Evolutionary conservation across 768 basidiomycete species (phyloP), one percentile per base, ranked within the genome.

Genomic region (Amylocystis lapponica): DNA sequence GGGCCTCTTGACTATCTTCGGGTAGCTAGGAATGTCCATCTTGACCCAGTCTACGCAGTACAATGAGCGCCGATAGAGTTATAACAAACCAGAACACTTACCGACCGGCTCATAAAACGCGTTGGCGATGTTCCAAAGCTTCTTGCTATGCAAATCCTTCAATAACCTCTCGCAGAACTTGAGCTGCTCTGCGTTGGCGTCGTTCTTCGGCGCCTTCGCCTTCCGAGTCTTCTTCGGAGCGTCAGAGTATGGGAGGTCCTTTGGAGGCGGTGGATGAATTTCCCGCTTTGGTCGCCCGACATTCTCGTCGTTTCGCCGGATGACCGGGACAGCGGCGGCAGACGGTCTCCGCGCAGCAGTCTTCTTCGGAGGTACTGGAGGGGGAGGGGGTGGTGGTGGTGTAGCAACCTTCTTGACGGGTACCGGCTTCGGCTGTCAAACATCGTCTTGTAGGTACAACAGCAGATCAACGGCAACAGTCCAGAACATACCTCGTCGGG

Each of bases 101-200:
- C 91, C 91, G 53, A 99, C 93, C 46, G 96, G 93, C 60, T 90
- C 86, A 53, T 94, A 86, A 68, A 99, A 99, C 4, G 90, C 88
- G 58, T 73, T 72, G 1, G 89, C 91, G 45, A 81, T 67, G 27
- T 64, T 56, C 57, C 71, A 81, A 54, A 91, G 79, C 57, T 86
- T 82, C 68, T 92, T 90, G 60, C 82, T 79, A 56, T 82, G 69
- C 47, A 98, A 59, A 48, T 93, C 86, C 45, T 65, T 69, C 52
- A 96, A 61, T 14, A 94, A 64, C 64, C 84, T 89, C 43, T 56
- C 62, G 54, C 91, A 94, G 62, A 81, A 95, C 56, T 80, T 80
- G 43, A 96, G 72, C 65, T 97, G 94, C 57, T 93, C 89, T 20
- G 69, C 74, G 9, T 82, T 81, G 13, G 82, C 76, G 46, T 83